Evolutionary conservation across 805 yeast genomes (phyloP).

Genomic region (Yamadazyma olivae): DNA sequence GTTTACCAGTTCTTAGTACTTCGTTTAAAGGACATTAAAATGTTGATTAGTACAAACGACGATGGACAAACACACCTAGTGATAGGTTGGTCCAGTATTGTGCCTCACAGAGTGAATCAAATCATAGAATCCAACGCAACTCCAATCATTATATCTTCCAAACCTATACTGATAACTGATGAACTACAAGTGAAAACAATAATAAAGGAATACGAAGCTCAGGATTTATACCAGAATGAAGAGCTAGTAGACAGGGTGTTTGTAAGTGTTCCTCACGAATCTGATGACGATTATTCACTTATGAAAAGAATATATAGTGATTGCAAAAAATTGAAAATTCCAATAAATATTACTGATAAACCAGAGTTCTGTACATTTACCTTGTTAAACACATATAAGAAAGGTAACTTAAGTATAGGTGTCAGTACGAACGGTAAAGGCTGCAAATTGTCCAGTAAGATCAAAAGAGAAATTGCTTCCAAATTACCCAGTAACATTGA

Average conservation of each 20-base stretch:
- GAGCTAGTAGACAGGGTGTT: constrained; percentile 67
- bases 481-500: constrained; percentile 70
- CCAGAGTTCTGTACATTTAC: constrained; percentile 75
- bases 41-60: constrained; percentile 30
- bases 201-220: constrained; percentile 23
- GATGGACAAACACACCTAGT: constrained; percentile 51
- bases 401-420: constrained; percentile 78
- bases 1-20: too few relatives aligned
- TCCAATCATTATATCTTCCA: constrained; percentile 40
- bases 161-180: not conserved
- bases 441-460: constrained; percentile 77
- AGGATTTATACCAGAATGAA: constrained; percentile 61
- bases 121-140: constrained; percentile 54
- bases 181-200: not conserved
- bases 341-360: constrained; percentile 75
- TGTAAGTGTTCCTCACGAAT: constrained; percentile 42
- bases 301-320: constrained; percentile 35
- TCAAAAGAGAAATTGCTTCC: constrained; percentile 68
- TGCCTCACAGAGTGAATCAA: constrained; percentile 45
- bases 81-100: constrained; percentile 49
- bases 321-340: constrained; percentile 68
- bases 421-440: constrained; percentile 88
- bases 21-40: too few relatives aligned
- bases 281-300: constrained; percentile 2
- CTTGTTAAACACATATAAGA: constrained; percentile 63